Base-by-base conservation (phyloP, 78 protist species). In the Trichosphaerium sp. region DNA sequence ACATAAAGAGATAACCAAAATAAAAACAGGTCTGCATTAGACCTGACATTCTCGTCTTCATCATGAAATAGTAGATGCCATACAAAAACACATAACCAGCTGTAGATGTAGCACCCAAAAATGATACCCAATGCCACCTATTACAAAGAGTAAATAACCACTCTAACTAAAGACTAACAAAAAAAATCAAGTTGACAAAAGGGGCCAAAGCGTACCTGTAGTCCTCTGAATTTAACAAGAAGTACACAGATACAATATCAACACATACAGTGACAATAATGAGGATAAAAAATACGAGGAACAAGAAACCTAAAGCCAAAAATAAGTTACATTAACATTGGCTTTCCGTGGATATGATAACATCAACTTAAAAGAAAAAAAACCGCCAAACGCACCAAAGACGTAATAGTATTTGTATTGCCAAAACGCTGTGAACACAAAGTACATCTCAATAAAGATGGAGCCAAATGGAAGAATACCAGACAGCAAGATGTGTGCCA, bases 391-490 rank as follows among this genome's bases (percentile, higher is more conserved):
- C 85, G 52, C 93, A n/a, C n/a, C 95, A 71, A 85, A 93, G 26
- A 91, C 94, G 63, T 93, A 91, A 79, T 91, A 91, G 65, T 78
- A 78, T 81, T 89, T 90, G 85, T 91, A 91, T 66, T 87, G 87
- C 97, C 96, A 93, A 63, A 93, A 86, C 25, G 90, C 72, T 25
- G 94, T 77, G 71, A 91, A 87, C 57, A 91, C 42, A 25, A 87
- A 91, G 82, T 90, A 93, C 87, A 88, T 83, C 75, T 93, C 97
- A 64, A 93, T 86, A 49, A 91, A 91, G 49, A 90, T 88, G 29
- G 85, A 34, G 12, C 92, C 93, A 42, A 90, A 90, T n/a, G 95
- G 95, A 28, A 90, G 87, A 18, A 92, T 2, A 39, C 94, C 94
- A 3, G 87, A 91, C 21, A 61, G 26, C 6, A 34, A 40, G 1